phyloP scores from a whole-genome alignment of 177 flowering plant genomes.

The Telopea speciosissima region DNA sequence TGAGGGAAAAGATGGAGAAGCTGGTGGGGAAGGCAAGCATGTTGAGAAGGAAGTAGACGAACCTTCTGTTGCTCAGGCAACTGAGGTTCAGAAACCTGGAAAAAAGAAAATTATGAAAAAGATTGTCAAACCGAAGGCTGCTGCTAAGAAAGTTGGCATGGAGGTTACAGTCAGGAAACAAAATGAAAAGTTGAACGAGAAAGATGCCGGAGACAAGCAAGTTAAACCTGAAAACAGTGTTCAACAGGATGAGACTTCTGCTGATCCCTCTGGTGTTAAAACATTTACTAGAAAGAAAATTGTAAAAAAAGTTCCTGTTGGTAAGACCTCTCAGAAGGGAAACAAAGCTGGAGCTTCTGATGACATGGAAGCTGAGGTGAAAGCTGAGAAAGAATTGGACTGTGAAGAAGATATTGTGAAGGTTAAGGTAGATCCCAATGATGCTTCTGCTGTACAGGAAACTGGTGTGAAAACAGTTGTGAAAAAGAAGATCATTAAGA shows the following conservation, averaged over 20 bases:
- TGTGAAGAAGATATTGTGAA: slow-evolving; percentile 25
- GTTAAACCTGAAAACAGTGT: slow-evolving; percentile 24
- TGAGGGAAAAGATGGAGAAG: slow-evolving; percentile 24
- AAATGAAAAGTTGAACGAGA: slow-evolving; percentile 31
- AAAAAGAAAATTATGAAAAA: slow-evolving; percentile 68
- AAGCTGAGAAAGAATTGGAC: slow-evolving; percentile 25
- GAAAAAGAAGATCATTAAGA: slow-evolving; percentile 65
- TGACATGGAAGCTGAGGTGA: slow-evolving; percentile 22
- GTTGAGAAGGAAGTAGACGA: slow-evolving; percentile 25
- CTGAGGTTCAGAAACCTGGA: slow-evolving; percentile 32
- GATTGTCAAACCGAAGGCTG: slow-evolving; percentile 60
- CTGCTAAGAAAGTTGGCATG: slow-evolving; percentile 28
- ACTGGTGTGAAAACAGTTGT: slow-evolving; percentile 34
- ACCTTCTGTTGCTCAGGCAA: slow-evolving; percentile 21
- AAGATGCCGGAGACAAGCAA: slow-evolving; percentile 26
- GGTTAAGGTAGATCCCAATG: slow-evolving; percentile 25
- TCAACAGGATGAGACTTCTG: slow-evolving; percentile 28
- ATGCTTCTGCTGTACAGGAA: slow-evolving; percentile 25
- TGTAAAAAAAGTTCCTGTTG: slow-evolving; percentile 36
- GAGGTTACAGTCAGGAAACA: slow-evolving; percentile 22
- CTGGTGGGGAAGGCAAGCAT: slow-evolving; percentile 20
- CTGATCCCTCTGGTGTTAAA: slow-evolving; percentile 30
- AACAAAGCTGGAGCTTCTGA: slow-evolving; percentile 9
- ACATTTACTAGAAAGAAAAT: slow-evolving; percentile 46
- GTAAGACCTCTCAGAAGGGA: slow-evolving; percentile 22